These are phyloP conservation scores for Nakazawaea pomicola DNA, from an alignment of 805 yeast species.

Conservation along the genomic window DNA sequence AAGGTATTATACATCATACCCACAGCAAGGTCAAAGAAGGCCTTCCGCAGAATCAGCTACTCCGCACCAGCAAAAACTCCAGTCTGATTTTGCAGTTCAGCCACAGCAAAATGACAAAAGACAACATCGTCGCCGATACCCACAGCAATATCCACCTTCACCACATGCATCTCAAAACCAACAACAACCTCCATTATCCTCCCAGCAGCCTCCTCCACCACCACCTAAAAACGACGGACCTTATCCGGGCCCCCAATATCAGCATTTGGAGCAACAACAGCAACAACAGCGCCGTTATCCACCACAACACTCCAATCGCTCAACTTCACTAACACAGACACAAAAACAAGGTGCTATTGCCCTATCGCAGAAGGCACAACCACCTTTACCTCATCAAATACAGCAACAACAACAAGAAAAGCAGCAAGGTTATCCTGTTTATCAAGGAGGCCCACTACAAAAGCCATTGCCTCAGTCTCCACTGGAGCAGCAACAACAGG, in stretches of 20 bases:
- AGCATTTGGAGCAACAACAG: conserved; percentile 7
- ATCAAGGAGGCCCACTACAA: conserved; percentile 11
- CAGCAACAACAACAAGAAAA: conserved; percentile 7
- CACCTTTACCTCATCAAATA: conserved; percentile 2
- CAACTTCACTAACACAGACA: too few species aligned
- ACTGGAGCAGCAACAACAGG: conserved; percentile 11
- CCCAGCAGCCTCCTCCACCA: conserved; percentile 12
- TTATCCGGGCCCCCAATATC: conserved; percentile 5
- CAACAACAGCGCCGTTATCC: conserved; percentile 9
- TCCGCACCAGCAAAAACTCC: too few species aligned
- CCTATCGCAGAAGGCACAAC: too few species aligned
- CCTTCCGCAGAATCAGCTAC: too few species aligned
- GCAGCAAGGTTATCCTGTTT: conserved; percentile 5
- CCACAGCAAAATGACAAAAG: conserved; percentile 2
- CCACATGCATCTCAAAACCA: conserved; percentile 11
- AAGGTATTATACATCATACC: too few species aligned
- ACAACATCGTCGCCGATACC: conserved; percentile 10
- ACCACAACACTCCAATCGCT: too few species aligned
- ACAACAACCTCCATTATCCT: conserved; percentile 6
- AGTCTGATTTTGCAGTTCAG: background rate
- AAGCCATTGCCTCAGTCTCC: conserved; percentile 4
- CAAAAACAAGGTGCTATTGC: too few species aligned
- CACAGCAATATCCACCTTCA: conserved; percentile 10
- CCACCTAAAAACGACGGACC: conserved; percentile 9
- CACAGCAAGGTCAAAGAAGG: conserved; percentile 9